These are phyloP conservation scores for Boletales sp. DNA, from an alignment of 768 basidiomycete genomes.

Conservation along the genomic window DNA sequence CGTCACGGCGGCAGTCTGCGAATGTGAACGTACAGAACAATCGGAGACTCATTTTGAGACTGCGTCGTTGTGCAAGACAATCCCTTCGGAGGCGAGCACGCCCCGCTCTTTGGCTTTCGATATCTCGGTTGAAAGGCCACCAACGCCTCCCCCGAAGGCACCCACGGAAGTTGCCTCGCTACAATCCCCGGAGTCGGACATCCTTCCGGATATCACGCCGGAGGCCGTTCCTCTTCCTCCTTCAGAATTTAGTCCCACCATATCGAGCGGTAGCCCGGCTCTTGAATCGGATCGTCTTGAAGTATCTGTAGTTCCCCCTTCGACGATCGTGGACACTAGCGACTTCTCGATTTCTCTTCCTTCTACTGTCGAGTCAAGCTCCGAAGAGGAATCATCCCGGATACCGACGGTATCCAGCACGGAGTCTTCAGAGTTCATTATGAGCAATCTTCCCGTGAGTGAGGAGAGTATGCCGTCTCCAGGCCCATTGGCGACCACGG, in stretches of 20 bases:
- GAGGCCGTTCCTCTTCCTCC: conserved; percentile 39
- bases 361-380: conserved; percentile 31
- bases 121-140: conserved; percentile 18
- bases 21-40: conserved; percentile 21
- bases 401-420: conserved; percentile 40
- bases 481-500: conserved; percentile 30
- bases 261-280: conserved; percentile 18
- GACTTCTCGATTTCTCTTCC: conserved; percentile 25
- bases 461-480: conserved; percentile 31
- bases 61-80: conserved; percentile 38
- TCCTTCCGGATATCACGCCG: conserved; percentile 17
- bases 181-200: conserved; percentile 22
- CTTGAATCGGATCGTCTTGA: conserved; percentile 20
- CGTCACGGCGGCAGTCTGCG: conserved; percentile 44
- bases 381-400: conserved; percentile 28
- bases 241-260: conserved; percentile 29
- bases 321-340: conserved; percentile 18
- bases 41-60: conserved; percentile 54
- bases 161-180: conserved; percentile 26
- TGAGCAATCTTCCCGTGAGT: conserved; percentile 26
- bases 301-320: conserved; percentile 3
- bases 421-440: conserved; percentile 36
- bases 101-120: conserved; percentile 37
- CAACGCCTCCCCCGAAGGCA: conserved; percentile 26
- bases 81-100: conserved; percentile 33